Percentiles rank a stretch among this genome's conserved stretches.
These are phyloP conservation scores for Aspergillus fumigatiaffinis DNA, from an alignment of 2,329 filamentous ascomycete genomes.

Conservation along the genomic window DNA sequence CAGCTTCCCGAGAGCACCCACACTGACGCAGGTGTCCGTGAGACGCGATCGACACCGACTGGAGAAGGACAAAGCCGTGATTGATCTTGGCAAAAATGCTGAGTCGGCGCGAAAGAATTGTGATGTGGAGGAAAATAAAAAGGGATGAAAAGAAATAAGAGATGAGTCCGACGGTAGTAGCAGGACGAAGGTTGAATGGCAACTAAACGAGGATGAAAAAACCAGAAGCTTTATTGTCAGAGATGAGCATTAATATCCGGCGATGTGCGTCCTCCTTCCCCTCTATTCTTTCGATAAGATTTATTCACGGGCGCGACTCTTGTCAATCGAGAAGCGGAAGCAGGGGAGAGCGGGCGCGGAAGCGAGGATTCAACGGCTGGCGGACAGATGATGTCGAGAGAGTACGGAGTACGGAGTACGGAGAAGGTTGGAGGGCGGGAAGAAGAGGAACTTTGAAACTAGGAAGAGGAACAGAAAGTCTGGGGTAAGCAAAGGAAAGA, in stretches of 20 bases:
- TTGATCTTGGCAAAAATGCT: conserved; percentile 22
- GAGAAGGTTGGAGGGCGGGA: background rate
- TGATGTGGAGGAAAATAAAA: background rate
- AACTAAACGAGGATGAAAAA: too few relatives aligned
- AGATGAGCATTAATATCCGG: background rate
- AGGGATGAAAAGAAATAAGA: conserved; percentile 2
- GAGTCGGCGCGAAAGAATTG: conserved; percentile 7
- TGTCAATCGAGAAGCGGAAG: conserved; percentile 12
- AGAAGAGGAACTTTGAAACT: conserved; percentile 9
- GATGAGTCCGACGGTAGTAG: background rate
- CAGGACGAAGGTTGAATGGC: background rate
- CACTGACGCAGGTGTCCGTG: conserved; percentile 25
- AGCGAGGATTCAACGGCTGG: conserved; percentile 18
- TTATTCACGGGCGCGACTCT: background rate
- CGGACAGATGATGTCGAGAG: conserved; percentile 5
- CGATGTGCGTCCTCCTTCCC: background rate
- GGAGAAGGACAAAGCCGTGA: conserved; percentile 7
- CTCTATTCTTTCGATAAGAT: background rate
- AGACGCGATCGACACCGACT: conserved; percentile 19
- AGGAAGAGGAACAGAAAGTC: conserved; percentile 3
- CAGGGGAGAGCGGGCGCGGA: conserved; percentile 14
- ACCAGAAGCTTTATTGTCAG: background rate
- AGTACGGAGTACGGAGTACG: background rate
- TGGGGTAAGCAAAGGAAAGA: conserved; percentile 7
- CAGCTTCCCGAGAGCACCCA: conserved; percentile 14